These are phyloP conservation scores for Collybia sordida DNA, from an alignment of 768 basidiomycete genomes.

Conservation along the genomic window DNA sequence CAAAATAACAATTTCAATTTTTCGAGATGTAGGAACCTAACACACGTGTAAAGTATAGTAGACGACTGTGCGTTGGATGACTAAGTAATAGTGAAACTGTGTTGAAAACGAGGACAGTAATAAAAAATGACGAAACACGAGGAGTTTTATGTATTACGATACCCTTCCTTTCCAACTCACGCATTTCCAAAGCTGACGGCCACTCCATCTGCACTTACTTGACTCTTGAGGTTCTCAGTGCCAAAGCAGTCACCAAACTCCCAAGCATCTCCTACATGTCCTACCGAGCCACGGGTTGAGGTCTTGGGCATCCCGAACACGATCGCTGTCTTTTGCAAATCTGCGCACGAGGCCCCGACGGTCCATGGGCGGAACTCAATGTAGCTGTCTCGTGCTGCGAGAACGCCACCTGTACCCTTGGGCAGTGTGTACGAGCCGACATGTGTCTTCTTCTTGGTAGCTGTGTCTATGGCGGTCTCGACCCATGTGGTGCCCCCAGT, in stretches of 20 bases:
- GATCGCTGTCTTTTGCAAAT: background rate
- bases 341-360: background rate
- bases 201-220: slow-evolving; percentile 26
- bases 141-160: too few relatives aligned
- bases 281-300: background rate
- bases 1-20: too few relatives aligned
- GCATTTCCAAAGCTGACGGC: slow-evolving; percentile 17
- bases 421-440: background rate
- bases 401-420: background rate
- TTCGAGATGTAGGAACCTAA: too few relatives aligned
- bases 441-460: background rate
- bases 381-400: background rate
- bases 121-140: too few relatives aligned
- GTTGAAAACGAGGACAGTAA: too few relatives aligned
- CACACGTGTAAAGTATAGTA: too few relatives aligned
- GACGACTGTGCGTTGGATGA: slow-evolving; percentile 16
- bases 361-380: background rate
- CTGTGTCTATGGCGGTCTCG: background rate
- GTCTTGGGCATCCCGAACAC: background rate
- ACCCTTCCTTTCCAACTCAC: too few relatives aligned
- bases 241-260: slow-evolving; percentile 15
- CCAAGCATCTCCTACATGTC: background rate
- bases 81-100: too few relatives aligned
- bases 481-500: background rate
- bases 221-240: too few relatives aligned